These are phyloP conservation scores for Citrus unshiu DNA, from an alignment of 345 rosid species.

Conservation along the genomic window DNA sequence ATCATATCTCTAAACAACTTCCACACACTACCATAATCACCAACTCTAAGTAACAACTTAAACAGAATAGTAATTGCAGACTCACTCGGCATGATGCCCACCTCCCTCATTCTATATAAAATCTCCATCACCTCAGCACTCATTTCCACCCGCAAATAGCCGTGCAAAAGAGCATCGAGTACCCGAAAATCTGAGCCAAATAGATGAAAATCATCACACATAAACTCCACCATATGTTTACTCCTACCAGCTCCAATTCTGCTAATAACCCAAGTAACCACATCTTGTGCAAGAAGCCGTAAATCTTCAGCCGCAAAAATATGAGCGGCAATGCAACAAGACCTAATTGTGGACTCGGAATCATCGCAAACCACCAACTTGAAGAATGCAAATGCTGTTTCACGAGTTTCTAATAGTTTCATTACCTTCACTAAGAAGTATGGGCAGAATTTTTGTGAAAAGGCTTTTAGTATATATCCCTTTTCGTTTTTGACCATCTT, in stretches of 20 bases:
- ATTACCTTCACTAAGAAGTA: constrained; percentile 37
- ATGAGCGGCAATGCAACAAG: constrained; percentile 54
- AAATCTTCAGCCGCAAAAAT: constrained; percentile 39
- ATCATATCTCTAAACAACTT: constrained; percentile 63
- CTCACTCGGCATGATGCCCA: constrained; percentile 42
- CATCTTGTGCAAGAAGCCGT: constrained; percentile 59
- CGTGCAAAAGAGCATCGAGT: constrained; percentile 62
- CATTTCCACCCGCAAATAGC: constrained; percentile 48
- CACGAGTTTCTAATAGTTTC: constrained; percentile 39
- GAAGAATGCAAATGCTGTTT: constrained; percentile 59
- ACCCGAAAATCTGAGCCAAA: constrained; percentile 63
- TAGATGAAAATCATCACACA: constrained; percentile 51
- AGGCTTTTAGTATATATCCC: constrained; percentile 28
- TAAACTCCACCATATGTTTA: constrained; percentile 44
- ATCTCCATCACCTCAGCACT: constrained; percentile 38
- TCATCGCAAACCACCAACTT: constrained; percentile 44
- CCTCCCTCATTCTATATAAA: constrained; percentile 49
- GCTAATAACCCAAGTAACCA: constrained; percentile 48
- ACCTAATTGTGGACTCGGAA: constrained; percentile 32
- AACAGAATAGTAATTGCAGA: constrained; percentile 56
- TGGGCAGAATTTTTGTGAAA: constrained; percentile 45
- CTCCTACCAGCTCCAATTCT: constrained; percentile 47
- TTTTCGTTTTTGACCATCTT: constrained; percentile 36
- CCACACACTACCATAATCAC: constrained; percentile 61
- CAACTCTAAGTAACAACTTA: constrained; percentile 51